phyloP scores from a whole-genome alignment of 1,284 basidiomycete species.

The Uromyces viciae-fabae region DNA sequence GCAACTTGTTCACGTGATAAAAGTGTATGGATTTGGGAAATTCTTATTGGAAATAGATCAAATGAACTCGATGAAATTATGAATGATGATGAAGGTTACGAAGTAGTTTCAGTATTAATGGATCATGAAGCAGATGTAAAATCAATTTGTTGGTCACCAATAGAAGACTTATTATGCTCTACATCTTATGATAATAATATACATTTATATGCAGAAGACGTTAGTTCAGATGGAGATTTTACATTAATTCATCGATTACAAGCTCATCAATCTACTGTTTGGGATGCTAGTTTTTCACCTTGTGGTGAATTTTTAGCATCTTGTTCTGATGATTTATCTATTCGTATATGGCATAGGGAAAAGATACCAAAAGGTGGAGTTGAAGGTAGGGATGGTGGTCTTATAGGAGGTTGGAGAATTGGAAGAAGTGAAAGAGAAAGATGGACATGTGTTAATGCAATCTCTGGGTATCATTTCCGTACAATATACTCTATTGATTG shows the following conservation, averaged over 20 bases:
- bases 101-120: constrained; percentile 93
- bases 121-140: constrained; percentile 98
- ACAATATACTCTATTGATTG: constrained; percentile 77
- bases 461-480: constrained; percentile 62
- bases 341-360: constrained; percentile 59
- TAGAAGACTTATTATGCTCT: constrained; percentile 91
- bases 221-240: constrained; percentile 83
- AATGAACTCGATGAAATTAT: constrained; percentile 70
- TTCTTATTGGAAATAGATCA: constrained; percentile 32
- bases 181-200: constrained; percentile 96
- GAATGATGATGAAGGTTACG: constrained; percentile 68
- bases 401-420: constrained; percentile 49
- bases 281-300: constrained; percentile 76
- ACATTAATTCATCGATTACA: constrained; percentile 67
- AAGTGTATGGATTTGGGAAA: constrained; percentile 99
- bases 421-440: constrained; percentile 53
- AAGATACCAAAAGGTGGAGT: constrained; percentile 48
- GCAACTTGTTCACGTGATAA: constrained; percentile 94
- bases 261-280: constrained; percentile 67
- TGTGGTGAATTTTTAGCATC: constrained; percentile 78
- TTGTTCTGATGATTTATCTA: constrained; percentile 70
- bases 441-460: constrained; percentile 54
- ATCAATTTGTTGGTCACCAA: constrained; percentile 88
- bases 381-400: constrained; percentile 50
- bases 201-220: constrained; percentile 89